Percentiles rank a stretch among this genome's conserved stretches.
Conservation (phyloP, 768 basidiomycete species). For the Galerina sulciceps region DNA sequence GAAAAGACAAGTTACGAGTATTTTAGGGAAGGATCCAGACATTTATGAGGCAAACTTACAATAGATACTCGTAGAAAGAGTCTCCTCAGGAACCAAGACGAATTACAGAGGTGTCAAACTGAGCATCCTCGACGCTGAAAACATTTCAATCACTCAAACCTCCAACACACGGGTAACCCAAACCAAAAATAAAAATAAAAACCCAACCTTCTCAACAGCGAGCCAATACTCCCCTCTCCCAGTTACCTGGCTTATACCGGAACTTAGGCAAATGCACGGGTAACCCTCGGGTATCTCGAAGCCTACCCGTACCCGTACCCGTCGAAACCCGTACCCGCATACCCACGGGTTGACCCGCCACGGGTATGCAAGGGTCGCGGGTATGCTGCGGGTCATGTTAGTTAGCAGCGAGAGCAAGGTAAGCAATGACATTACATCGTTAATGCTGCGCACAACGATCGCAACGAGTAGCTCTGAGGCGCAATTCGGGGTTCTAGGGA, state of each 20-base stretch:
- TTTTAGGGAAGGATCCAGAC: neutral
- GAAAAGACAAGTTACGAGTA: neutral
- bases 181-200: neutral
- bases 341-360: too few species aligned
- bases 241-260: slow-evolving; percentile 74
- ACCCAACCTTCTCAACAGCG: slow-evolving; percentile 69
- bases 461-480: too few species aligned
- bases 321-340: too few species aligned
- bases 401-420: too few species aligned
- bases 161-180: neutral
- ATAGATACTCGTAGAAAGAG: slow-evolving; percentile 90
- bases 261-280: too few species aligned
- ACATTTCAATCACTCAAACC: neutral
- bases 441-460: too few species aligned
- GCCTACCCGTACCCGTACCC: too few species aligned
- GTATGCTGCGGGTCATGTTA: too few species aligned
- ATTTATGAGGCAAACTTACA: slow-evolving; percentile 47
- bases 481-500: too few species aligned
- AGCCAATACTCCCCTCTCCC: slow-evolving; percentile 82
- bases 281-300: too few species aligned
- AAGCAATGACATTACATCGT: too few species aligned
- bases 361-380: too few species aligned
- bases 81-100: slow-evolving; percentile 92
- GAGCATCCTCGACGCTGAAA: slow-evolving; percentile 41
- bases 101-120: slow-evolving; percentile 68